Evolutionary conservation across 2,329 filamentous ascomycete genomes (phyloP).

Genomic region (Orbilia ellipsospora): DNA sequence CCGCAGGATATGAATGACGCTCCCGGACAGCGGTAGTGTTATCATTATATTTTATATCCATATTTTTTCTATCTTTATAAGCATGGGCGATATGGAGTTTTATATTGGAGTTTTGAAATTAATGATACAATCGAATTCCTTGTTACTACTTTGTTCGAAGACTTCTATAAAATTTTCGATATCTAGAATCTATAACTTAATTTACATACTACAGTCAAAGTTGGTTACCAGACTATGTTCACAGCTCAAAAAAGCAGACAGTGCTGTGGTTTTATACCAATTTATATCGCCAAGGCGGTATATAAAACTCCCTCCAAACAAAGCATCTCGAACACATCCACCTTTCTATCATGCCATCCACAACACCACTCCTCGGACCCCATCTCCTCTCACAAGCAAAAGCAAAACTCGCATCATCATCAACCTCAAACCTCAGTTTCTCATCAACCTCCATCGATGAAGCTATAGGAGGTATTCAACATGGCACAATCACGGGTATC

Average conservation of each 20-base stretch:
- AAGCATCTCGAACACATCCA: not conserved
- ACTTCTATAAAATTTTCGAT: too few species aligned
- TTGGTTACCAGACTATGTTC: too few species aligned
- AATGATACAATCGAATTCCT: too few species aligned
- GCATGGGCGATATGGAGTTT: too few species aligned
- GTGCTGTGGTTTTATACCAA: not conserved
- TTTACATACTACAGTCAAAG: too few species aligned
- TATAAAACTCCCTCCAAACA: not conserved
- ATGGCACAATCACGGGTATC: conserved; percentile 38
- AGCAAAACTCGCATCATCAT: conserved; percentile 6
- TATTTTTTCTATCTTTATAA: too few species aligned
- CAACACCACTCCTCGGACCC: conserved; percentile 26
- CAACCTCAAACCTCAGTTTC: conserved; percentile 3
- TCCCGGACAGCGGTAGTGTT: not conserved
- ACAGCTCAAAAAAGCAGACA: too few species aligned
- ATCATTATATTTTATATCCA: conserved; percentile 1
- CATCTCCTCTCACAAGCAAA: conserved; percentile 39
- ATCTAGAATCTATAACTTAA: too few species aligned
- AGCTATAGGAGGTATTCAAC: conserved; percentile 32
- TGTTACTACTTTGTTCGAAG: too few species aligned
- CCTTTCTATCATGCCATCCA: conserved; percentile 31
- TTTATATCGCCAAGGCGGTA: too few species aligned
- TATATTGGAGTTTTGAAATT: too few species aligned
- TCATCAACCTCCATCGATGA: conserved; percentile 31
- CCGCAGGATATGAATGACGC: conserved; percentile 58